phyloP scores from a whole-genome alignment of 768 basidiomycete species.

The Lactarius evosmus region DNA sequence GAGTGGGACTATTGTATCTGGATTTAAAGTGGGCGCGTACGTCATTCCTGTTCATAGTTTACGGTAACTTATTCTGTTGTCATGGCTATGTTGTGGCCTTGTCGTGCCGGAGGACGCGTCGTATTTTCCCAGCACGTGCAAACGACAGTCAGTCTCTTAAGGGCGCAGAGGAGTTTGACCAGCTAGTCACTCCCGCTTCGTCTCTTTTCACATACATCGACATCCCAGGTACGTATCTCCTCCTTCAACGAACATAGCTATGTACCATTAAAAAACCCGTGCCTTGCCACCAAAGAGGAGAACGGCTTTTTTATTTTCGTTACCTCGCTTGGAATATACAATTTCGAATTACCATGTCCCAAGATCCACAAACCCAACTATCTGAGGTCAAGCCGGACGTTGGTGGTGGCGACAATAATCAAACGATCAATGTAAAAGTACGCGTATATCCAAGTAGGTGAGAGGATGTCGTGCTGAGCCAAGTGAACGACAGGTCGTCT shows the following conservation, averaged over 20 bases:
- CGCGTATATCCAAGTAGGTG: conserved; percentile 24
- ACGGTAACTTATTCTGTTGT: not conserved
- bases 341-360: conserved; percentile 14
- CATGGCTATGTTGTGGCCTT: not conserved
- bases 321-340: not conserved
- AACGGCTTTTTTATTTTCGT: conserved; percentile 4
- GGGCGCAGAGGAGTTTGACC: conserved; percentile 18
- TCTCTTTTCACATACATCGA: conserved; percentile 5
- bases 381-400: conserved; percentile 41
- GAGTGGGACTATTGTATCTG: conserved; percentile 60
- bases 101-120: not conserved
- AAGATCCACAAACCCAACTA: not conserved
- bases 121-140: conserved; percentile 25
- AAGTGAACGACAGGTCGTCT: conserved; percentile 55
- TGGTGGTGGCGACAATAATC: conserved; percentile 45
- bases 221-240: conserved; percentile 1
- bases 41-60: conserved; percentile 31
- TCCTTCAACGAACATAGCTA: not conserved
- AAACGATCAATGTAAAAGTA: conserved; percentile 80
- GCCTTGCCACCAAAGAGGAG: not conserved
- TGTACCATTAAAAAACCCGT: not conserved
- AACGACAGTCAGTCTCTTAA: not conserved
- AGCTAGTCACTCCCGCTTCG: conserved; percentile 5
- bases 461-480: conserved; percentile 5
- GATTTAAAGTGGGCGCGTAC: conserved; percentile 49